phyloP scores from a whole-genome alignment of 768 basidiomycete species.

The Trametes punicea region DNA sequence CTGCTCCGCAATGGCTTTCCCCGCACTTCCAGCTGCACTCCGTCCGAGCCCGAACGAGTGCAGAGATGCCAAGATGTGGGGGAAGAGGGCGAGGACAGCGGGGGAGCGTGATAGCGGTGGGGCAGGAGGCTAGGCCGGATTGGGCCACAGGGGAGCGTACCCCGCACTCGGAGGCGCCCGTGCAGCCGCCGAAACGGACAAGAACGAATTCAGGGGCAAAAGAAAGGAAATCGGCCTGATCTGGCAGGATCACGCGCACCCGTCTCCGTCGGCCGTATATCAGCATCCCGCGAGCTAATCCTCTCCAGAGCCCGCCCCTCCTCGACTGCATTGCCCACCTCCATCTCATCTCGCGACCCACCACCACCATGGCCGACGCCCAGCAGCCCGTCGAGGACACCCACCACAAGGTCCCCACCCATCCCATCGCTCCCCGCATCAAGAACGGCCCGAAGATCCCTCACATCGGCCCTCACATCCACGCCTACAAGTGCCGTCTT shows the following conservation, averaged over 20 bases:
- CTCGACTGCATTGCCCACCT: neutral
- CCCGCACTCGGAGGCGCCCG: slow-evolving; percentile 10
- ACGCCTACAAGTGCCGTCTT: slow-evolving; percentile 51
- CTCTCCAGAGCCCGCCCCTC: neutral
- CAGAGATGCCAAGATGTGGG: neutral
- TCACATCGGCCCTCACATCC: slow-evolving; percentile 75
- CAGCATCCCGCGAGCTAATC: slow-evolving; percentile 3
- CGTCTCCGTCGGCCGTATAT: slow-evolving; percentile 2
- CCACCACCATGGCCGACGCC: slow-evolving; percentile 22
- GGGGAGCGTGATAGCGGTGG: slow-evolving; percentile 10
- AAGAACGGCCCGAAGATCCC: slow-evolving; percentile 60
- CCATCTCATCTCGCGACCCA: neutral
- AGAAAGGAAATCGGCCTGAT: slow-evolving; percentile 7
- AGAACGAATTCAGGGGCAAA: slow-evolving; percentile 17
- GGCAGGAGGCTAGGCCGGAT: slow-evolving; percentile 7
- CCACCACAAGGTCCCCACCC: slow-evolving; percentile 35
- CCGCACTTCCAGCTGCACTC: neutral
- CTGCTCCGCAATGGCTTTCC: neutral
- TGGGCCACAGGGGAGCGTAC: slow-evolving; percentile 3
- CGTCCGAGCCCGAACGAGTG: neutral
- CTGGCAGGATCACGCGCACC: slow-evolving; percentile 16
- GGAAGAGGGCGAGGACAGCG: slow-evolving; percentile 1
- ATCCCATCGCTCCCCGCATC: slow-evolving; percentile 78
- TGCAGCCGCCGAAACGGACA: neutral
- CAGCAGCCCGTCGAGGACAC: slow-evolving; percentile 21